phyloP scores from a whole-genome alignment of 1,284 basidiomycete species.

The Naganishia liquefaciens region DNA sequence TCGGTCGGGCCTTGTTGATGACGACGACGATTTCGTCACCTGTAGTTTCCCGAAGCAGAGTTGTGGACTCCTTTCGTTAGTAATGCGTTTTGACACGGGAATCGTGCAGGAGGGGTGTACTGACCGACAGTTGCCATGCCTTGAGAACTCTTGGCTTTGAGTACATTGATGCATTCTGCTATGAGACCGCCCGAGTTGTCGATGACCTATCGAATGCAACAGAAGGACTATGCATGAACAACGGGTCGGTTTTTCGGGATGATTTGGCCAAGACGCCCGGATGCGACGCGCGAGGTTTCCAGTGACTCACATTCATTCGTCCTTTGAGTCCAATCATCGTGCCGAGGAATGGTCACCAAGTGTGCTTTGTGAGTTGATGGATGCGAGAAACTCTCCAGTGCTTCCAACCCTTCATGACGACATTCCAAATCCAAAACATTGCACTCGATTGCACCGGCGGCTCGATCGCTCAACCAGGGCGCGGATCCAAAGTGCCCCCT shows the following conservation, averaged over 20 bases:
- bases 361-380: not conserved
- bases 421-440: conserved; percentile 14
- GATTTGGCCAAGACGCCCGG: not conserved
- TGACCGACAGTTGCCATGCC: conserved; percentile 68
- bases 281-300: not conserved
- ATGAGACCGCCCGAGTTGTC: conserved; percentile 98
- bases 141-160: conserved; percentile 83
- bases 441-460: not conserved
- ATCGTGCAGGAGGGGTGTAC: conserved; percentile 33
- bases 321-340: conserved; percentile 88
- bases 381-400: not conserved
- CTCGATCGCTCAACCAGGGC: conserved; percentile 16
- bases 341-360: not conserved
- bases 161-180: conserved; percentile 94
- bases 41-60: conserved; percentile 46
- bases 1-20: conserved; percentile 85
- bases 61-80: not conserved
- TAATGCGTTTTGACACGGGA: not conserved
- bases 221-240: conserved; percentile 10
- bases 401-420: conserved; percentile 1
- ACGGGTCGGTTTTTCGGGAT: not conserved
- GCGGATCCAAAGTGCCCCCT: conserved; percentile 2
- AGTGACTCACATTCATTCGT: conserved; percentile 71
- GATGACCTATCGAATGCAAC: conserved; percentile 66
- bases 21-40: conserved; percentile 98